phyloP scores from a whole-genome alignment of 2,329 filamentous ascomycete genomes.

The Fusarium bactridioides region DNA sequence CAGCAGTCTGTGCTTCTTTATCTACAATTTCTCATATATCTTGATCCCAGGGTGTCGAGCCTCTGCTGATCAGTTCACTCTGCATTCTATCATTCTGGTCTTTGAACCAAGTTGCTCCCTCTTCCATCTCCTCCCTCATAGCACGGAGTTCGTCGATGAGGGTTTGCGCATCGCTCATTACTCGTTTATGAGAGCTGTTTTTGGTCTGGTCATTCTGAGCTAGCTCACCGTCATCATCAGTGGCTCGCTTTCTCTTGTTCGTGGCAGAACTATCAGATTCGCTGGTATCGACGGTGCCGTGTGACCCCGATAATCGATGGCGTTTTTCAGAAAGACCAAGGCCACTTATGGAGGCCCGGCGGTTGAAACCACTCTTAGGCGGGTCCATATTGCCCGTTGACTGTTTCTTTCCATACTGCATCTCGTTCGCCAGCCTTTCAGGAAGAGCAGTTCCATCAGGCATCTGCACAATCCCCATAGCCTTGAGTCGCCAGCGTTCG shows the following conservation, averaged over 20 bases:
- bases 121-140: slow-evolving; percentile 55
- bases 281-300: slow-evolving; percentile 10
- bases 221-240: slow-evolving; percentile 39
- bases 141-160: slow-evolving; percentile 52
- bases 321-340: slow-evolving; percentile 24
- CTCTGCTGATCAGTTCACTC: slow-evolving; percentile 47
- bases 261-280: slow-evolving; percentile 28
- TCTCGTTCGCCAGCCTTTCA: slow-evolving; percentile 58
- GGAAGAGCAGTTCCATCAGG: slow-evolving; percentile 62
- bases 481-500: slow-evolving; percentile 57
- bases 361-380: slow-evolving; percentile 18
- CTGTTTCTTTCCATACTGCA: slow-evolving; percentile 53
- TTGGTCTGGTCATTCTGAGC: slow-evolving; percentile 19
- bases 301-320: slow-evolving; percentile 36
- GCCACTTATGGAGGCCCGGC: slow-evolving; percentile 40
- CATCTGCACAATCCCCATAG: slow-evolving; percentile 61
- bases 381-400: slow-evolving; percentile 46
- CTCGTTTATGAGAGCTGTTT: slow-evolving; percentile 47
- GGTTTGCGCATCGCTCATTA: slow-evolving; percentile 54
- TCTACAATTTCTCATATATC: slow-evolving; percentile 36
- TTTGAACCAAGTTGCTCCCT: slow-evolving; percentile 56
- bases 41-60: slow-evolving; percentile 48
- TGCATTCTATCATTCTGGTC: slow-evolving; percentile 55
- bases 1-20: not conserved
- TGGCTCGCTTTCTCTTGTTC: slow-evolving; percentile 46